Conservation (phyloP, 768 basidiomycete species). For the Russula emetica region DNA sequence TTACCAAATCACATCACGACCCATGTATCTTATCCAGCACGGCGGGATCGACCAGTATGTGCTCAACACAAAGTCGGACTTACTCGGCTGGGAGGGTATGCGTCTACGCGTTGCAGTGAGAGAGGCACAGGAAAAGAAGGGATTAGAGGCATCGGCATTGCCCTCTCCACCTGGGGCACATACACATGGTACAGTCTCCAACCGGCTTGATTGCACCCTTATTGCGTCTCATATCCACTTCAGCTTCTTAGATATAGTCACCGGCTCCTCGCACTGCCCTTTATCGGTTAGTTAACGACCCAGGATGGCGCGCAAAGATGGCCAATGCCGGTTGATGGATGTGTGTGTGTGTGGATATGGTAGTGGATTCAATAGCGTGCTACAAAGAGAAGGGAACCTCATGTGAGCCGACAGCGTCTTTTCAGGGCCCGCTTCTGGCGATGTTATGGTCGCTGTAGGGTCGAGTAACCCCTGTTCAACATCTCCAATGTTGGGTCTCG, state of each 20-base stretch:
- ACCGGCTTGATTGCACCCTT: neutral
- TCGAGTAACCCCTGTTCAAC: slow-evolving; percentile 2
- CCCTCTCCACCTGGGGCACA: slow-evolving; percentile 4
- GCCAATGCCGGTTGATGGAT: neutral
- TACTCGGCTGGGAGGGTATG: slow-evolving; percentile 43
- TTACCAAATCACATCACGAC: neutral
- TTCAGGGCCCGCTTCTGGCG: slow-evolving; percentile 1
- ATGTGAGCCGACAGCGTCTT: neutral
- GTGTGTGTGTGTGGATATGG: neutral
- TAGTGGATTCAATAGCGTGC: neutral
- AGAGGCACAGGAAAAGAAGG: slow-evolving; percentile 30
- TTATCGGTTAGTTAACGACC: neutral
- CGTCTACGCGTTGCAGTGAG: slow-evolving; percentile 38
- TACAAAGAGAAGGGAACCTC: neutral
- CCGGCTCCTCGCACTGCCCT: neutral
- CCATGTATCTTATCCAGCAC: slow-evolving; percentile 27
- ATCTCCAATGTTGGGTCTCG: neutral
- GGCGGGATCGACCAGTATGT: slow-evolving; percentile 42
- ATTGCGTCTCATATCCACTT: slow-evolving; percentile 15
- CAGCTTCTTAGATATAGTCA: slow-evolving; percentile 17
- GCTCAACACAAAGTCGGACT: slow-evolving; percentile 38
- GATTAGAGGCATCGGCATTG: slow-evolving; percentile 15
- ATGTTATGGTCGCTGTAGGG: neutral
- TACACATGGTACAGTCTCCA: slow-evolving; percentile 9
- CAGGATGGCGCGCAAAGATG: neutral